Evolutionary conservation across 257 asterid species (phyloP).

Genomic region (Rubia yunnanensis): DNA sequence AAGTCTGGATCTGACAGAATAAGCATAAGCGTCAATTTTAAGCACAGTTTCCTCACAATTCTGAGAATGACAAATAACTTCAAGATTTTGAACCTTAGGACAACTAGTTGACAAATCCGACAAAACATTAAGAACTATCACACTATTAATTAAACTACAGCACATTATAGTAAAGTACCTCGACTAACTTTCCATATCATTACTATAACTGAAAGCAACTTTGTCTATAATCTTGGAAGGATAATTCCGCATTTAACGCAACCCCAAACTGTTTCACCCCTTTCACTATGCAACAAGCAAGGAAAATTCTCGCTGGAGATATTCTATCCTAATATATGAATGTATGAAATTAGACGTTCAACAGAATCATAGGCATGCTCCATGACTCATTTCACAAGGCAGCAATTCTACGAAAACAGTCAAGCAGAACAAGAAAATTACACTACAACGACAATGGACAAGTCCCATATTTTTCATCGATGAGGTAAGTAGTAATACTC

Average conservation of each 20-base stretch:
- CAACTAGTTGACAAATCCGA: background rate
- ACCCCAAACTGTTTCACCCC: background rate
- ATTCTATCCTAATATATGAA: background rate
- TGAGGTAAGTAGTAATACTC: background rate
- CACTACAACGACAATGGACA: background rate
- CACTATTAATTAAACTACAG: background rate
- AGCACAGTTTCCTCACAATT: background rate
- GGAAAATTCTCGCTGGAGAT: background rate
- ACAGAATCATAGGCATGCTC: background rate
- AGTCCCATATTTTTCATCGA: background rate
- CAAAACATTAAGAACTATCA: background rate
- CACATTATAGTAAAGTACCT: background rate
- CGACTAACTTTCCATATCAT: background rate
- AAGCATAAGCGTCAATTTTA: constrained; percentile 4
- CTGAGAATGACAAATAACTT: background rate
- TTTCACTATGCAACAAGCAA: background rate
- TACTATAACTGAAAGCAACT: background rate
- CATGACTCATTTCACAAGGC: background rate
- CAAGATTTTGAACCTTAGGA: background rate
- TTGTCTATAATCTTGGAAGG: background rate
- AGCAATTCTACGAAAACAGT: no score
- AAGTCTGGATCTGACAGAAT: constrained; percentile 67
- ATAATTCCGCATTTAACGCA: background rate
- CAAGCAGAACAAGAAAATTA: background rate
- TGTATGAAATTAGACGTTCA: background rate